phyloP scores from a whole-genome alignment of 768 basidiomycete species.

The Candolleomyces efflorescens region DNA sequence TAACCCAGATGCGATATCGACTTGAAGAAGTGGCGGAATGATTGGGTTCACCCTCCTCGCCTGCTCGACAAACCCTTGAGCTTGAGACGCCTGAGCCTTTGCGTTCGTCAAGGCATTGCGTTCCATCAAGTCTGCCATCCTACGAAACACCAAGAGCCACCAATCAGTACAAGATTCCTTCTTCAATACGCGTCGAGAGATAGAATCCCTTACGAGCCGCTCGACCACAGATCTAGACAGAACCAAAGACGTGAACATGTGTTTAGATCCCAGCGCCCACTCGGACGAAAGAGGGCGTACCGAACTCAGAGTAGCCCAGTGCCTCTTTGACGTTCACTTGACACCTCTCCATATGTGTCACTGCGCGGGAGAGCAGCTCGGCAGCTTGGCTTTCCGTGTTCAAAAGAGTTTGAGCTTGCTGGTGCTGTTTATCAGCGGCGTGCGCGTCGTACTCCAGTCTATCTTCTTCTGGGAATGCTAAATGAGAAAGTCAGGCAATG shows the following conservation, averaged over 20 bases:
- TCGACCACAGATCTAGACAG: constrained; percentile 34
- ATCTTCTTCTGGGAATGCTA: constrained; percentile 46
- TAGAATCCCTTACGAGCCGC: no score
- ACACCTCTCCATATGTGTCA: constrained; percentile 28
- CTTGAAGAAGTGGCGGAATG: constrained; percentile 32
- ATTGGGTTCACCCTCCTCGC: constrained; percentile 31
- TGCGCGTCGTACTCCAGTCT: constrained; percentile 34
- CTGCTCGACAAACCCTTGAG: constrained; percentile 31
- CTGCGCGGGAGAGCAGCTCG: constrained; percentile 34
- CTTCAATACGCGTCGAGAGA: not conserved
- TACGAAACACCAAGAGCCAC: constrained; percentile 10
- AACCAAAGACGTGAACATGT: no score
- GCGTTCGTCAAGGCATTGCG: constrained; percentile 35
- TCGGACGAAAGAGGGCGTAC: constrained; percentile 16
- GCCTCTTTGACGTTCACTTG: constrained; percentile 31
- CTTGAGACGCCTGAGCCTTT: constrained; percentile 30
- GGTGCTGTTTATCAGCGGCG: constrained; percentile 26
- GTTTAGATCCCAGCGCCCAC: no score
- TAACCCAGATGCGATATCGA: constrained; percentile 37
- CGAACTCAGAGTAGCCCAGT: constrained; percentile 35
- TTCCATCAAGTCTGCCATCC: constrained; percentile 39
- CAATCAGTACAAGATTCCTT: not conserved
- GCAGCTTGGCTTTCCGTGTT: constrained; percentile 38
- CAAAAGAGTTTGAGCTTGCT: constrained; percentile 29
- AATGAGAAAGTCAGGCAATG: not conserved